Percentiles rank a stretch among this genome's conserved stretches.
Evolutionary conservation across 768 basidiomycete genomes (phyloP).

Genomic region (Suillus placidus): DNA sequence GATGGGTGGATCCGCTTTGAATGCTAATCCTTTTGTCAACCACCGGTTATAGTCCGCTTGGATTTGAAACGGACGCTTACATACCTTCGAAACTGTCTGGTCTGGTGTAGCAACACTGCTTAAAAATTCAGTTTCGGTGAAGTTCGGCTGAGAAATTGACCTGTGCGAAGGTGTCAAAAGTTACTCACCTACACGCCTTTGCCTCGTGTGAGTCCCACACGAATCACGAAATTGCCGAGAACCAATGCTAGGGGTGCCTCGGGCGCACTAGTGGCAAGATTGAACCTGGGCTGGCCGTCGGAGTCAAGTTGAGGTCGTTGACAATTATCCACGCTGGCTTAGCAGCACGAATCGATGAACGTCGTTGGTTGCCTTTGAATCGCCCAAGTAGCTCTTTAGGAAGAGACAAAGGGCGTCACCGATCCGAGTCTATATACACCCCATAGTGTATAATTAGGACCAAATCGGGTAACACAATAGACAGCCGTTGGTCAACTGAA

Average conservation of each 20-base stretch:
- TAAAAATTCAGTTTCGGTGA: not conserved
- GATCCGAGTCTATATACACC: not conserved
- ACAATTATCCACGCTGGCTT: not conserved
- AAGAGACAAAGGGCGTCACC: not conserved
- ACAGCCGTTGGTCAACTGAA: not conserved
- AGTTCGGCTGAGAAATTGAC: not conserved
- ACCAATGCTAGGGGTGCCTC: not conserved
- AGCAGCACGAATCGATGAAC: not conserved
- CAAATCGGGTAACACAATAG: not conserved
- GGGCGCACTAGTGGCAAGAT: not conserved
- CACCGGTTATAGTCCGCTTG: not conserved
- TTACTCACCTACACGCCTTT: not conserved
- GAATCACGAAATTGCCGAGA: not conserved
- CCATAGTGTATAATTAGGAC: not conserved
- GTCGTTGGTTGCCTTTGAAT: not conserved
- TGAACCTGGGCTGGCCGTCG: not conserved
- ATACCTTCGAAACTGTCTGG: not conserved
- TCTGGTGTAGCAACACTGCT: not conserved
- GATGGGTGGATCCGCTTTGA: not conserved
- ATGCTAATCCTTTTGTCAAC: not conserved
- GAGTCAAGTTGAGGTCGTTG: not conserved
- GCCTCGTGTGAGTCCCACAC: constrained; percentile 1
- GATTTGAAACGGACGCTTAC: not conserved
- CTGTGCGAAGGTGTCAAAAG: not conserved
- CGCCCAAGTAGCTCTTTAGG: not conserved